phyloP scores from a whole-genome alignment of 768 basidiomycete species.

The Tremella fuciformis region DNA sequence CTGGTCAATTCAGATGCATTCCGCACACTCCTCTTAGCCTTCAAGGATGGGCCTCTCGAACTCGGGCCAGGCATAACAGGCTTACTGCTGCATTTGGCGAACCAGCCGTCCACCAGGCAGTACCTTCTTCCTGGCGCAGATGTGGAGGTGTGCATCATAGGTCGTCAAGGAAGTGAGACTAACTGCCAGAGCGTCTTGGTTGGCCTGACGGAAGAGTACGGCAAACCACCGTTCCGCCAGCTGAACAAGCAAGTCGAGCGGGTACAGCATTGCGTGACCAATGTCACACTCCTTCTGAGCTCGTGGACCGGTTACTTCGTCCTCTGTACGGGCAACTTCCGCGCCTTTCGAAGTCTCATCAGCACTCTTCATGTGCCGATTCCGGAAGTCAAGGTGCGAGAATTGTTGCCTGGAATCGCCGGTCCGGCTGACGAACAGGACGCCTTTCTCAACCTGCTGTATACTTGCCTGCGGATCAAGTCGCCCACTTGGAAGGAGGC shows the following conservation, averaged over 20 bases:
- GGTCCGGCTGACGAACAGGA: conserved; percentile 59
- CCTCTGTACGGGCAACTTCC: conserved; percentile 83
- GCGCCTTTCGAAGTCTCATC: conserved; percentile 77
- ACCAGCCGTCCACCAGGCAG: conserved; percentile 75
- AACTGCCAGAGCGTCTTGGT: conserved; percentile 71
- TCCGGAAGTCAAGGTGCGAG: conserved; percentile 72
- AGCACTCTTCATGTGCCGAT: conserved; percentile 85
- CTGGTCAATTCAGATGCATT: conserved; percentile 78
- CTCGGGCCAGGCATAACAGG: conserved; percentile 73
- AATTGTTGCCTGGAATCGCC: neutral
- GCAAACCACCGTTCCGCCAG: conserved; percentile 59
- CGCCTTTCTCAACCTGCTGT: conserved; percentile 88
- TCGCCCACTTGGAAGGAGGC: conserved; percentile 89
- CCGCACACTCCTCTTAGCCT: conserved; percentile 74
- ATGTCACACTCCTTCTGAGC: conserved; percentile 77
- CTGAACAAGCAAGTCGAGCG: conserved; percentile 67
- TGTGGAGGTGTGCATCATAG: conserved; percentile 66
- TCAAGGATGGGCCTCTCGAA: conserved; percentile 84
- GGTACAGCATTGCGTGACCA: conserved; percentile 71
- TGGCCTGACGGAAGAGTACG: conserved; percentile 88
- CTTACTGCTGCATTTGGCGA: conserved; percentile 76
- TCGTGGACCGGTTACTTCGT: conserved; percentile 96
- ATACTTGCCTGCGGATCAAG: conserved; percentile 86
- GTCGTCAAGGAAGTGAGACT: neutral
- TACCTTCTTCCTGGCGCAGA: conserved; percentile 79